These are phyloP conservation scores for Botryotinia convoluta DNA, from an alignment of 2,329 filamentous ascomycete genomes.

Conservation along the genomic window DNA sequence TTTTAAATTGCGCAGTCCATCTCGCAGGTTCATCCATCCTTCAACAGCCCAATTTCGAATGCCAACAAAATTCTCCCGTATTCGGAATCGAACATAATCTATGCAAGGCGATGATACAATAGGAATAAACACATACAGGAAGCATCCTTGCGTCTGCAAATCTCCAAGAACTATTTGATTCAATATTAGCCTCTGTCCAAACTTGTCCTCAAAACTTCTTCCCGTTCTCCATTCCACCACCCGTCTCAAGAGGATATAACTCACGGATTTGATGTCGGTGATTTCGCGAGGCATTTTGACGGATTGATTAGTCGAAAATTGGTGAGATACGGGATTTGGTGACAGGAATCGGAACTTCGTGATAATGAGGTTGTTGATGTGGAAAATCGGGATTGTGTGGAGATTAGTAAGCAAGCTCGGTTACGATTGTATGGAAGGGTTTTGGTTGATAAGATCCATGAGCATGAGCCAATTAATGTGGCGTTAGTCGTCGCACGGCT, in stretches of 20 bases:
- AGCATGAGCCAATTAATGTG: background rate
- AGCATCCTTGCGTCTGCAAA: constrained; percentile 99
- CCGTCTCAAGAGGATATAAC: constrained; percentile 28
- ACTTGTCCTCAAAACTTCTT: background rate
- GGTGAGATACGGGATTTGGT: constrained; percentile 22
- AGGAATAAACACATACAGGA: constrained; percentile 71
- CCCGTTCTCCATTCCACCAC: background rate
- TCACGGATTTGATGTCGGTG: constrained; percentile 89
- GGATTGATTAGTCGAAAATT: constrained; percentile 40
- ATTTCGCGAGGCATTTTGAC: constrained; percentile 97
- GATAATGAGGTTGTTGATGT: constrained; percentile 21
- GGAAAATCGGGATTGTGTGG: constrained; percentile 23
- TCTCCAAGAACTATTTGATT: constrained; percentile 85
- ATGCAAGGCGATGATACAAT: background rate
- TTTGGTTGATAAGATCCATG: background rate
- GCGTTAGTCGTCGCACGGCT: background rate
- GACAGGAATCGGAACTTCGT: constrained; percentile 18
- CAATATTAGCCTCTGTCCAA: constrained; percentile 18
- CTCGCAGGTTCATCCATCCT: background rate
- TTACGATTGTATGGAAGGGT: constrained; percentile 19
- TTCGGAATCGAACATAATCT: background rate
- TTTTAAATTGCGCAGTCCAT: background rate
- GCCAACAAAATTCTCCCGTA: background rate
- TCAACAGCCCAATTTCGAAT: constrained; percentile 1
- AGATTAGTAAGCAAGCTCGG: constrained; percentile 25